Percentiles rank a stretch among this genome's conserved stretches.
phyloP scores from a whole-genome alignment of 2,329 filamentous ascomycete species.

The Aspergillus glaucus region DNA sequence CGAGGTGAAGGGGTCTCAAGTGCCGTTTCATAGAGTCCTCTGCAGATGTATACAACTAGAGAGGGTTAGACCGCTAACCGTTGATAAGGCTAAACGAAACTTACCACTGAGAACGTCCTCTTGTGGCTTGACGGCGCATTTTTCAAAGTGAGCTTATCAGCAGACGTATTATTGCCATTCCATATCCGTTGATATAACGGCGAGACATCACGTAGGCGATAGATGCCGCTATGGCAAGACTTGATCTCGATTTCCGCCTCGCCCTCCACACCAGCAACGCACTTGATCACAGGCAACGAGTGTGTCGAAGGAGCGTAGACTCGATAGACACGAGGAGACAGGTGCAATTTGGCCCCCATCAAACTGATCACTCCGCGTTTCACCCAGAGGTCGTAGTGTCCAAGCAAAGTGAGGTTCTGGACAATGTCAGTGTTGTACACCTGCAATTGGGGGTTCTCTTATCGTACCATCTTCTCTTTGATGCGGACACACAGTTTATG shows the following conservation, averaged over 20 bases:
- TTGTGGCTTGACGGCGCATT: slow-evolving; percentile 18
- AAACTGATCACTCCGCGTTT: slow-evolving; percentile 50
- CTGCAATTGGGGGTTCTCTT: neutral
- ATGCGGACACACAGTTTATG: slow-evolving; percentile 34
- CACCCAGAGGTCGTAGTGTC: slow-evolving; percentile 54
- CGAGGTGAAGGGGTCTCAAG: slow-evolving; percentile 37
- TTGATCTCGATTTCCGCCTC: slow-evolving; percentile 45
- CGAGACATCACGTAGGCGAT: slow-evolving; percentile 41
- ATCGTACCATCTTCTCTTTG: slow-evolving; percentile 32
- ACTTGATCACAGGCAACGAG: slow-evolving; percentile 49
- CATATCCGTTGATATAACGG: slow-evolving; percentile 51
- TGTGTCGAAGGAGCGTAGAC: slow-evolving; percentile 53
- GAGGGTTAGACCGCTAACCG: slow-evolving; percentile 10
- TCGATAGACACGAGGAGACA: slow-evolving; percentile 38
- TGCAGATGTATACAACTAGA: slow-evolving; percentile 35
- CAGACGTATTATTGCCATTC: slow-evolving; percentile 33
- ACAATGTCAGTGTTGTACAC: slow-evolving; percentile 11
- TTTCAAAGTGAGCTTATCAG: slow-evolving; percentile 28
- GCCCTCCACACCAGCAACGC: slow-evolving; percentile 34
- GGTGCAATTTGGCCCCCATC: slow-evolving; percentile 53
- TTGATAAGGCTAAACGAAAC: slow-evolving; percentile 5
- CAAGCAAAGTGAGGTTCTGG: slow-evolving; percentile 41
- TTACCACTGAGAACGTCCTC: slow-evolving; percentile 38
- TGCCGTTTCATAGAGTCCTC: slow-evolving; percentile 38
- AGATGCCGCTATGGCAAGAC: slow-evolving; percentile 41